A percentile compares a stretch with the other conserved stretches of the same genome.
phyloP scores from a whole-genome alignment of 495 filamentous ascomycete species.

The Talaromyces wortmannii region DNA sequence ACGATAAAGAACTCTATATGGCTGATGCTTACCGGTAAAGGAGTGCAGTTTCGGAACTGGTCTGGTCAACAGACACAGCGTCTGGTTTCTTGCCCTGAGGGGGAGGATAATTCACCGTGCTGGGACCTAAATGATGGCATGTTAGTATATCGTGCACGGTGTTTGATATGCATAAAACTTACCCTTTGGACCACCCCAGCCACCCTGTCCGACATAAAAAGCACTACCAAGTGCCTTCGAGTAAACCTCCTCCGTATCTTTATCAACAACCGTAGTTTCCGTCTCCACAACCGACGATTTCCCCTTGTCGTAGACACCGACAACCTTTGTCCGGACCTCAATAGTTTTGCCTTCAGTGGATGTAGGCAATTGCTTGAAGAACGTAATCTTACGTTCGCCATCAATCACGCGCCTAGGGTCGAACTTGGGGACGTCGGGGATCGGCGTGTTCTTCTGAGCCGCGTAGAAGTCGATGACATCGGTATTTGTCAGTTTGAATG shows the following conservation, averaged over 20 bases:
- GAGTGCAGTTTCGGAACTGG: constrained; percentile 60
- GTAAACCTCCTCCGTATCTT: constrained; percentile 62
- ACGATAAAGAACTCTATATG: not conserved
- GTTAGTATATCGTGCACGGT: not conserved
- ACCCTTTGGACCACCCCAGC: constrained; percentile 90
- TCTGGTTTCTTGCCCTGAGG: constrained; percentile 69
- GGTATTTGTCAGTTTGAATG: constrained; percentile 71
- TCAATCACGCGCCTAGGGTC: constrained; percentile 72
- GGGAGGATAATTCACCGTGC: constrained; percentile 65
- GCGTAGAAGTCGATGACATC: constrained; percentile 88
- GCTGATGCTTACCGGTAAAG: constrained; percentile 51
- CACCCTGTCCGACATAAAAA: constrained; percentile 79
- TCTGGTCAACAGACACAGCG: constrained; percentile 61
- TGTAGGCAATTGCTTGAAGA: constrained; percentile 70
- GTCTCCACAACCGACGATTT: constrained; percentile 77
- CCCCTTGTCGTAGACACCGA: constrained; percentile 91
- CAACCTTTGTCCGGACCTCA: constrained; percentile 69
- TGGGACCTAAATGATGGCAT: constrained; percentile 42
- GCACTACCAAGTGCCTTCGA: constrained; percentile 56
- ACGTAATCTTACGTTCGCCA: constrained; percentile 73
- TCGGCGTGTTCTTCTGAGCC: constrained; percentile 45
- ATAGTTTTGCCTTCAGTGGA: constrained; percentile 66
- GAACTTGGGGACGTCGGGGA: constrained; percentile 72
- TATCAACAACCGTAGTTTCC: constrained; percentile 70
- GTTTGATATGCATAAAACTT: not conserved